phyloP scores from a whole-genome alignment of 2,329 filamentous ascomycete species.

The Fusarium sp. region DNA sequence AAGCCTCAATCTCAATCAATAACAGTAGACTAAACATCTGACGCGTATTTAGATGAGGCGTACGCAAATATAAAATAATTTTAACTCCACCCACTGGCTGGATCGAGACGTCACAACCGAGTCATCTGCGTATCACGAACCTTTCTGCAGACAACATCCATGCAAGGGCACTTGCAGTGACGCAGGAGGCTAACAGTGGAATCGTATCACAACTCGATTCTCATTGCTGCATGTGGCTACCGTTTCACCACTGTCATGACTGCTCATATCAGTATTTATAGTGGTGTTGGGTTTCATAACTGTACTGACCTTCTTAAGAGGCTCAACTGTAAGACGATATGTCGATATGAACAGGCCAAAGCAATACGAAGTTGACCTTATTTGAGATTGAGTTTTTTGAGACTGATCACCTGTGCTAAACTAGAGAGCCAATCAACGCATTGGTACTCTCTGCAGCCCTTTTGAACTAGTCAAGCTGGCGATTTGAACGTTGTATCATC shows the following conservation, averaged over 20 bases:
- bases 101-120: conserved; percentile 26
- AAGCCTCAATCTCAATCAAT: not conserved
- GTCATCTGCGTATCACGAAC: conserved; percentile 4
- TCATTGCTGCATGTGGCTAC: conserved; percentile 19
- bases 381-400: not conserved
- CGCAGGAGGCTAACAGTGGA: conserved; percentile 12
- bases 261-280: conserved; percentile 1
- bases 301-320: not conserved
- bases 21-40: not conserved
- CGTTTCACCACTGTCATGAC: conserved; percentile 27
- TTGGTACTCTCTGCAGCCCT: not conserved
- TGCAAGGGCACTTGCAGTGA: conserved; percentile 18
- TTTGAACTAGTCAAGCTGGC: not conserved
- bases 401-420: not conserved
- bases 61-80: not conserved
- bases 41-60: conserved; percentile 11
- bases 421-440: conserved; percentile 14
- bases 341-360: not conserved
- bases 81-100: not conserved
- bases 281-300: not conserved
- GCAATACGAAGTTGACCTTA: not conserved
- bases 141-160: conserved; percentile 10
- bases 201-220: conserved; percentile 6
- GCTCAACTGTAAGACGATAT: not conserved
- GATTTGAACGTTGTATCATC: not conserved